Evolutionary conservation across 306 rosid species (phyloP).

Genomic region (Rosa multiflora): DNA sequence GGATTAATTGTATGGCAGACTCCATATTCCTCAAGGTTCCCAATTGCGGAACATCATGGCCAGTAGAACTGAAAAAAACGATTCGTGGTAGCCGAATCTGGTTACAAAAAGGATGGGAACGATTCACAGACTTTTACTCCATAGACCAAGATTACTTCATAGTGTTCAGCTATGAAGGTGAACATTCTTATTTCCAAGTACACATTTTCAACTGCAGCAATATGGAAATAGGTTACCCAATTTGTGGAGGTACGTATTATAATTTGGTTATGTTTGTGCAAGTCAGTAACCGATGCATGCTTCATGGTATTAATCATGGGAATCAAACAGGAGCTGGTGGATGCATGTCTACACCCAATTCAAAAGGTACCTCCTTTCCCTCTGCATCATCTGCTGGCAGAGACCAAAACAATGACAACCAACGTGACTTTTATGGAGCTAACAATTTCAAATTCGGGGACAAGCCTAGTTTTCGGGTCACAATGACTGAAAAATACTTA

Average conservation of each 20-base stretch:
- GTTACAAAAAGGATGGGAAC: background rate
- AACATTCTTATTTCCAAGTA: conserved; percentile 1
- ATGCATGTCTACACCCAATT: background rate
- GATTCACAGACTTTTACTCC: background rate
- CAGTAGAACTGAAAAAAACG: background rate
- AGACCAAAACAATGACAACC: background rate
- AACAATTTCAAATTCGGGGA: background rate
- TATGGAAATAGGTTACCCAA: background rate
- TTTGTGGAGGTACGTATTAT: background rate
- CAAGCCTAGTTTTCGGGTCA: background rate
- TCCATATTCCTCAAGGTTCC: conserved; percentile 3
- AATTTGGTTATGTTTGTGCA: background rate
- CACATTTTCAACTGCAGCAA: background rate
- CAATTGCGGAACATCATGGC: background rate
- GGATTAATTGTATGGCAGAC: background rate
- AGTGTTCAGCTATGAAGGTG: background rate
- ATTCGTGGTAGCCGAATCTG: background rate
- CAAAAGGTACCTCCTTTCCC: background rate
- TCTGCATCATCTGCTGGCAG: background rate
- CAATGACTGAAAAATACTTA: background rate
- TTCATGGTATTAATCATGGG: background rate
- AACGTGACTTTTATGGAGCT: background rate
- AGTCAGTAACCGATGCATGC: too few species aligned
- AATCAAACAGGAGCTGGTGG: background rate
- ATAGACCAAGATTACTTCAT: background rate